These are phyloP conservation scores for Debaryomyces singareniensis DNA, from an alignment of 1,139 yeast genomes.

Conservation along the genomic window DNA sequence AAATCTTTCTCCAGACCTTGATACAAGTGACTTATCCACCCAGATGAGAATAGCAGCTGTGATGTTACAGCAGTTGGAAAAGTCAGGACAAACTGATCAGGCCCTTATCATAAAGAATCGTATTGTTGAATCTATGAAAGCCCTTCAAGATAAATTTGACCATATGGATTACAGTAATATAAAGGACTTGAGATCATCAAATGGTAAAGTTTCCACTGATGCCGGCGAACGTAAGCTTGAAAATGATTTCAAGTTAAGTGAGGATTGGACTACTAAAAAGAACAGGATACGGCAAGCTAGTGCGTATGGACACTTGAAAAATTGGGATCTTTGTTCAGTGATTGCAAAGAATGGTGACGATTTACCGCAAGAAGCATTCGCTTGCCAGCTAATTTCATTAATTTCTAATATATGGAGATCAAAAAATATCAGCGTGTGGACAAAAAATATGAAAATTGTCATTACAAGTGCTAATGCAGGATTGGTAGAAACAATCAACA, in stretches of 20 bases:
- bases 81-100: conserved; percentile 64
- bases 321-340: conserved; percentile 94
- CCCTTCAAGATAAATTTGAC: conserved; percentile 64
- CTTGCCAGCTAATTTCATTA: conserved; percentile 85
- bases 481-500: conserved; percentile 89
- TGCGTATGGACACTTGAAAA: conserved; percentile 74
- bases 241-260: conserved; percentile 87
- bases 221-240: conserved; percentile 92
- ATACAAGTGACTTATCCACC: conserved; percentile 58
- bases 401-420: conserved; percentile 80
- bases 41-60: conserved; percentile 96
- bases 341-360: conserved; percentile 96
- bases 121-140: conserved; percentile 84
- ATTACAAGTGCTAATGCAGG: conserved; percentile 90
- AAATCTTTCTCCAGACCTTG: conserved; percentile 2
- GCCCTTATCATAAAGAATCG: conserved; percentile 65
- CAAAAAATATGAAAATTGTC: conserved; percentile 83
- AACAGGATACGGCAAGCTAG: conserved; percentile 73
- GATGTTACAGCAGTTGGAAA: conserved; percentile 85
- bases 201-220: conserved; percentile 9
- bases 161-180: conserved; percentile 37
- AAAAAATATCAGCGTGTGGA: conserved; percentile 71
- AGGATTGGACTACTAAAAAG: conserved; percentile 84
- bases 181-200: conserved; percentile 9
- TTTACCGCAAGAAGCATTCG: conserved; percentile 94